Evolutionary conservation across 148 eudicot species (phyloP), one percentile per base, ranked within the genome.

Genomic region (Amaranthus hypochondriacus): DNA sequence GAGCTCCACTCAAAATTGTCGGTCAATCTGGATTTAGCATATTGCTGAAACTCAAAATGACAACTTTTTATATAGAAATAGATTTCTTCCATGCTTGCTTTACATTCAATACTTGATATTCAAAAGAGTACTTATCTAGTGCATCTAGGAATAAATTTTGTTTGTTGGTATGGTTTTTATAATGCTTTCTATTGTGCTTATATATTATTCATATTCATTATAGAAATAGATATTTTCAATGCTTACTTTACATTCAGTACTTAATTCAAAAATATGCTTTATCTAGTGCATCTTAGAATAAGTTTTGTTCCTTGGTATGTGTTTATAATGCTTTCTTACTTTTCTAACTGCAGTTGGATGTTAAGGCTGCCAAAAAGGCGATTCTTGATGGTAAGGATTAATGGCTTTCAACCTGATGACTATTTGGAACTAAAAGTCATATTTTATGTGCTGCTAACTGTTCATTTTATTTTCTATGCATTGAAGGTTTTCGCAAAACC

Each of bases 311-410:
- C 48, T 78, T 57, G 53, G 14, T 73, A 21, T 46, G 9, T 66
- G 48, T 74, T 64, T 39, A 56, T 51, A 43, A 71, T 59, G 14
- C 46, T 21, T 62, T 10, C 42, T 18, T 9, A 18, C 6, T 70
- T 48, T 65, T 8, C 72, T 58, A 70, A 76, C 69, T 71, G 78
- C 87, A 91, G 97, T 79, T 91, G 88, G 93, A 91, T 75, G 84
- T 91, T n/a, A 91, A 89, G 82, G 85, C 89, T 80, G 88, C 97
- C 21, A 91, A 89, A 75, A 89, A 75, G 83, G 93, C 97, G 71
- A 91, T 91, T 83, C 89, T 91, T 75, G 88, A 86, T 70, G 97
- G 97, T 91, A 84, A 80, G 83, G 7, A 53, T 62, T 13, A 48
- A 59, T n/a, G 28, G 8, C 71, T 48, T 66, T 5, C 58, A 7